These are phyloP conservation scores for Pugionium dolabratum DNA, from an alignment of 345 rosid genomes.

Conservation along the genomic window DNA sequence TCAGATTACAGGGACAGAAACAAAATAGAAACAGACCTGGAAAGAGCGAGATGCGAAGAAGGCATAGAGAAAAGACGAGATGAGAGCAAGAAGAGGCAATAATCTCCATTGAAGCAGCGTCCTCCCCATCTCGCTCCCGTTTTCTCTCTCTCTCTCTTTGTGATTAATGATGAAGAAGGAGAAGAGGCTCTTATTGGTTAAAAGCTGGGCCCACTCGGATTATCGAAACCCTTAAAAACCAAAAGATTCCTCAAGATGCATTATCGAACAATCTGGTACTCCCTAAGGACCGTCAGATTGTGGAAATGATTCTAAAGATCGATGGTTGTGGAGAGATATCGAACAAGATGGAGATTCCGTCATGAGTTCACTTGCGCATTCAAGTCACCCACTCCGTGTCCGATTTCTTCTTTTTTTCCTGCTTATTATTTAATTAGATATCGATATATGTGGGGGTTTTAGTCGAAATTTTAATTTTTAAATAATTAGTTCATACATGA, in stretches of 20 bases:
- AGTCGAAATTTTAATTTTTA: too few relatives aligned
- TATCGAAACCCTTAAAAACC: neutral
- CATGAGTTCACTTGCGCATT: slow-evolving; percentile 20
- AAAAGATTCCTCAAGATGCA: slow-evolving; percentile 27
- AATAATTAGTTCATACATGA: too few relatives aligned
- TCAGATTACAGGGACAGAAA: slow-evolving; percentile 9
- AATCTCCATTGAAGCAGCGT: slow-evolving; percentile 59
- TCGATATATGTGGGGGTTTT: too few relatives aligned
- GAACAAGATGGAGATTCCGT: slow-evolving; percentile 37
- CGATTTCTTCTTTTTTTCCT: too few relatives aligned
- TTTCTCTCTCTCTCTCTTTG: neutral
- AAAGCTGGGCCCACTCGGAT: slow-evolving; percentile 16
- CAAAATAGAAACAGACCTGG: slow-evolving; percentile 43
- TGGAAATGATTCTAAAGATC: neutral
- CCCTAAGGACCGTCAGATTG: slow-evolving; percentile 30
- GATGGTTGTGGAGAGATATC: slow-evolving; percentile 22
- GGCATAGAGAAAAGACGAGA: slow-evolving; percentile 45
- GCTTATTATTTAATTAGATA: too few relatives aligned
- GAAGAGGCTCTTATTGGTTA: slow-evolving; percentile 30
- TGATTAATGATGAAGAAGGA: slow-evolving; percentile 16
- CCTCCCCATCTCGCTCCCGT: slow-evolving; percentile 22
- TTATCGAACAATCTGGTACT: slow-evolving; percentile 5
- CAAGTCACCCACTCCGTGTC: neutral
- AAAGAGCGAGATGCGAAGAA: slow-evolving; percentile 49
- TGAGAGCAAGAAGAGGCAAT: slow-evolving; percentile 54